These are phyloP conservation scores for Mycena latifolia DNA, from an alignment of 768 basidiomycete species.

Conservation along the genomic window DNA sequence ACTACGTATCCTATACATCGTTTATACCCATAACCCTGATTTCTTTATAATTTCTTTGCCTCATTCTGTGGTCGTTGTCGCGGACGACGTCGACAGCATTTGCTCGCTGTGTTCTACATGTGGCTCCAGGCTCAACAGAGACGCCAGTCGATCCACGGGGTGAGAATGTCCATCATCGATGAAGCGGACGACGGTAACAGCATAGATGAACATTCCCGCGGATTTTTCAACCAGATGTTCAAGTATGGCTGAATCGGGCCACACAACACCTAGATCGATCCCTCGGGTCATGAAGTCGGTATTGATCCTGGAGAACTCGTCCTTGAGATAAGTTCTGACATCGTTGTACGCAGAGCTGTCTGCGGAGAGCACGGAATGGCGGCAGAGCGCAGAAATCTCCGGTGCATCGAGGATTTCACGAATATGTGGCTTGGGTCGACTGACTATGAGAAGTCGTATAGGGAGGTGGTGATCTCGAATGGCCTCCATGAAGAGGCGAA, in stretches of 20 bases:
- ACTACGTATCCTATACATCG: too few relatives aligned
- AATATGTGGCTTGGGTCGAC: slow-evolving; percentile 8
- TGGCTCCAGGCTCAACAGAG: neutral
- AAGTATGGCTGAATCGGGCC: neutral
- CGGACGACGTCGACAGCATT: too few relatives aligned
- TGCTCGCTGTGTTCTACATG: too few relatives aligned
- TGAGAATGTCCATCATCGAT: slow-evolving; percentile 4
- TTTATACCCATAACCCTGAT: too few relatives aligned
- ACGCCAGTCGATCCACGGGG: neutral
- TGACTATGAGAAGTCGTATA: neutral
- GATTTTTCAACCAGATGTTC: slow-evolving; percentile 1
- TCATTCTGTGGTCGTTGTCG: too few relatives aligned
- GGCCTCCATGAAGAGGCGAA: neutral
- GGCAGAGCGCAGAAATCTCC: neutral
- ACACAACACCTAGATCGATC: neutral
- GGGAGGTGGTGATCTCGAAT: neutral
- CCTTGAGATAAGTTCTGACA: neutral
- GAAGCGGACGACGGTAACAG: neutral
- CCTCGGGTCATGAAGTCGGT: neutral
- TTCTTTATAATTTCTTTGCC: too few relatives aligned
- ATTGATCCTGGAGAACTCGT: slow-evolving; percentile 3
- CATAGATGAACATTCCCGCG: neutral
- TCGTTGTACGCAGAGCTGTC: neutral
- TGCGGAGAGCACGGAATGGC: too few relatives aligned
- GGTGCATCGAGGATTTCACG: neutral